Conservation (phyloP, 331 rosid genomes). For the Ulmus americana region DNA sequence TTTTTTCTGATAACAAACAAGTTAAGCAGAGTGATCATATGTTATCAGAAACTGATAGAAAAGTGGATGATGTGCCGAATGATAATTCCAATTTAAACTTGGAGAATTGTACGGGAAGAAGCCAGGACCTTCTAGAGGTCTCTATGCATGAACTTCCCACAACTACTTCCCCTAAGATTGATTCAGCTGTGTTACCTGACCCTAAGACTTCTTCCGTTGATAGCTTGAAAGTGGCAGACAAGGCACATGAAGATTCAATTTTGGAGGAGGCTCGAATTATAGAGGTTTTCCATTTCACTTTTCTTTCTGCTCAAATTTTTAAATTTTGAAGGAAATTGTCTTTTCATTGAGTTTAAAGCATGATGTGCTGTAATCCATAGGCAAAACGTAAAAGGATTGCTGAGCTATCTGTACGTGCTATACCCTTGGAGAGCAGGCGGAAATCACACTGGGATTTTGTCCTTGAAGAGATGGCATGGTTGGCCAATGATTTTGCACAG, state of each 20-base stretch:
- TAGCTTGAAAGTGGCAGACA: conserved; percentile 46
- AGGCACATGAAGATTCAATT: conserved; percentile 82
- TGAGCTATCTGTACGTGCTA: conserved; percentile 59
- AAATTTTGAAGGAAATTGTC: background rate
- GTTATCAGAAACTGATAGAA: conserved; percentile 38
- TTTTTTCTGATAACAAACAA: conserved; percentile 38
- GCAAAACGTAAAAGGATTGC: conserved; percentile 92
- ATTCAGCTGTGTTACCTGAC: conserved; percentile 36
- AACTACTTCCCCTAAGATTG: conserved; percentile 29
- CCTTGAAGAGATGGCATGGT: conserved; percentile 95
- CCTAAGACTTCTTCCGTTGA: conserved; percentile 32
- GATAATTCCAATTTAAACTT: conserved; percentile 37
- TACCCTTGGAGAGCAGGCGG: conserved; percentile 42
- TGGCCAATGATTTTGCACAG: conserved; percentile 99
- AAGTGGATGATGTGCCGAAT: conserved; percentile 31
- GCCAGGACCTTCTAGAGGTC: conserved; percentile 30
- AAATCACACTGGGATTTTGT: conserved; percentile 94
- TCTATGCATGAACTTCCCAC: conserved; percentile 36
- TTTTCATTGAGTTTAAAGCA: conserved; percentile 16
- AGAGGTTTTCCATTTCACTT: conserved; percentile 48
- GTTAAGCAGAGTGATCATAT: conserved; percentile 38
- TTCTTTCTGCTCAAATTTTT: conserved; percentile 16
- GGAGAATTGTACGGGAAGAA: conserved; percentile 34
- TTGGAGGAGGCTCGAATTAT: conserved; percentile 80
- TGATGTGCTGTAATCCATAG: conserved; percentile 39